Base-by-base conservation (phyloP, 805 yeast genomes). In the Metschnikowia kunwiensis region DNA sequence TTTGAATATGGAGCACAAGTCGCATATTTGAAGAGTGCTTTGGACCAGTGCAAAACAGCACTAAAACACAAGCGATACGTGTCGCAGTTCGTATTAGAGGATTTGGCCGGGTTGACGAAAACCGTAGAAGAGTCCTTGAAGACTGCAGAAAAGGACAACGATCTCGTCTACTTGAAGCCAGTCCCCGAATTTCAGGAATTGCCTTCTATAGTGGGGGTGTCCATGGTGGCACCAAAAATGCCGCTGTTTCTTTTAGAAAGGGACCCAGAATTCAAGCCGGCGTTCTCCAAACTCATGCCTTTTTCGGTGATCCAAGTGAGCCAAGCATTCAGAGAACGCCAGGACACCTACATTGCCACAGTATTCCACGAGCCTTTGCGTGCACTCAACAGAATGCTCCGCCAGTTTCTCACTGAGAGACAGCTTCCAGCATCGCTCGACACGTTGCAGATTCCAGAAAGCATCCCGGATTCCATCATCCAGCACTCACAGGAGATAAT, bases 61-160 rank as follows among this genome's bases (percentile, higher is more conserved):
- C 37, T 58, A 0, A 63, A 62, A 32, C 55, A 60, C 33, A 58
- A 70, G 24, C 67, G 65, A 34, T 68, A 69, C 36, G 77, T 73
- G 1, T 43, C 56, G n/a, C 49, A 57, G 7, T 34, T 61, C 2
- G 79, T 78, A 0, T 44, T 70, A 5, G 74, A 70, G 5, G 87
- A 82, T 50, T 57, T 79, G 7, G 48, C 59, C 12, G 78, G 80
- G 0, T 67, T 89, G 13, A 45, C 55, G 1, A 54, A 57, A 3
- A 67, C 70, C 2, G 65, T 84, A 1, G 53, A 60, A 7, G 69
- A 65, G 1, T 65, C 71, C 1, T 51, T 81, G 7, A 59, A 65
- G 12, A 64, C 73, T 3, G 77, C 89, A 0, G 87, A 83, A 45
- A 72, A 79, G 46, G 96, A 88, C 46, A 88, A 88, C 54, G 89